Evolutionary conservation across 441 rosid species (phyloP).

Genomic region (Gossypium aridum): DNA sequence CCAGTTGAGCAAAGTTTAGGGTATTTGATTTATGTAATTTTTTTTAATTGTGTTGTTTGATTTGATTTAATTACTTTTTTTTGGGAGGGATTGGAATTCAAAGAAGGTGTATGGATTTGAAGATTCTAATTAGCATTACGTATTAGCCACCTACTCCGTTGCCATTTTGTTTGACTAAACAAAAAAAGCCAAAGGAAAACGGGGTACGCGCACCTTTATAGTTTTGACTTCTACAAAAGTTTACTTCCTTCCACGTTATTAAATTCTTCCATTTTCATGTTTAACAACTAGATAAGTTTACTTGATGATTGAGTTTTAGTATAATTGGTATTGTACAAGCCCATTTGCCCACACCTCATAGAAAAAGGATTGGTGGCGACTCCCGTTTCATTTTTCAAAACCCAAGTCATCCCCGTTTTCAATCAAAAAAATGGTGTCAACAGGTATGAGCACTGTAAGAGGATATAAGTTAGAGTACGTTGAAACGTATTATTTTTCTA

Average conservation of each 20-base stretch:
- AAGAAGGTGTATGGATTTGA: not conserved
- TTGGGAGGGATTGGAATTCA: not conserved
- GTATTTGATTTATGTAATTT: not conserved
- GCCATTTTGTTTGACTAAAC: not conserved
- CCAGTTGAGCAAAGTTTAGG: not conserved
- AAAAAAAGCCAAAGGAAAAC: not conserved
- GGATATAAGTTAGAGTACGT: fast-evolving
- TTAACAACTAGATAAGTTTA: not conserved
- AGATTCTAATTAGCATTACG: not conserved
- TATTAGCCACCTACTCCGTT: not conserved
- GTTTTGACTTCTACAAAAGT: not conserved
- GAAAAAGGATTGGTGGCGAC: too few species aligned
- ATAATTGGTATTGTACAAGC: too few species aligned
- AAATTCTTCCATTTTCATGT: not conserved
- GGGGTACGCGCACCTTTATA: not conserved
- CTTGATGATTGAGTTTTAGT: too few species aligned
- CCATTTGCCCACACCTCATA: too few species aligned
- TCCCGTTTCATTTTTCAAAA: too few species aligned
- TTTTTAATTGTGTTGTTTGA: not conserved
- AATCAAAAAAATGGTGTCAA: too few species aligned
- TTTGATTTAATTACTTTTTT: not conserved
- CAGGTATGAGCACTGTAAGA: too few species aligned
- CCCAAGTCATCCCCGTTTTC: too few species aligned
- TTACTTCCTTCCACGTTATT: not conserved
- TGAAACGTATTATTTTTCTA: too few species aligned